Evolutionary conservation across 495 filamentous ascomycete genomes (phyloP).

Genomic region (Rhizodiscina lignyota): DNA sequence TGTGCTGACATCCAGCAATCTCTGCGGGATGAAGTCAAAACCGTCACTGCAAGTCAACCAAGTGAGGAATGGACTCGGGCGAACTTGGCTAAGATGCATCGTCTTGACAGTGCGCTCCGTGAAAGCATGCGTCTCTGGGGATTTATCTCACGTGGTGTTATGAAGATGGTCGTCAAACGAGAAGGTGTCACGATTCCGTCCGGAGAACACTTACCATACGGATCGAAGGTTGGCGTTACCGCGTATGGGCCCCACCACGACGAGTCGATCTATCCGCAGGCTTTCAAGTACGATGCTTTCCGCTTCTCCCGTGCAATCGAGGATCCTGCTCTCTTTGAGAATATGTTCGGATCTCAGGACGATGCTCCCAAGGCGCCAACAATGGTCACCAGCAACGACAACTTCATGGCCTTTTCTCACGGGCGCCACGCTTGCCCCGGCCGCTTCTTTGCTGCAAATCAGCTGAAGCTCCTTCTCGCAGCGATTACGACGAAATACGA

Average conservation of each 20-base stretch:
- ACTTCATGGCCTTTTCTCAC: constrained; percentile 7
- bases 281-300: constrained; percentile 22
- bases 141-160: background rate
- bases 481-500: constrained; percentile 8
- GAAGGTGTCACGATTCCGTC: constrained; percentile 1
- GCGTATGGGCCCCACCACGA: background rate
- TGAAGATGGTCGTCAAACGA: constrained; percentile 1
- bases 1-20: background rate
- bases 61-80: background rate
- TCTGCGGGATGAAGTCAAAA: background rate
- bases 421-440: constrained; percentile 9
- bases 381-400: constrained; percentile 4
- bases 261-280: background rate
- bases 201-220: background rate
- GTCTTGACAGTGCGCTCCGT: background rate
- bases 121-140: constrained; percentile 2
- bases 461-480: constrained; percentile 8
- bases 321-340: too few species aligned
- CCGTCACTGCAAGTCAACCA: background rate
- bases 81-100: background rate
- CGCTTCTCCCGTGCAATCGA: too few species aligned
- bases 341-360: too few species aligned
- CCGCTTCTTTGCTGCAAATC: constrained; percentile 7
- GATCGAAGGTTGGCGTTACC: background rate
- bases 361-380: background rate